Base-by-base conservation (phyloP, 2,329 filamentous ascomycete genomes). In the Fusarium longipes region DNA sequence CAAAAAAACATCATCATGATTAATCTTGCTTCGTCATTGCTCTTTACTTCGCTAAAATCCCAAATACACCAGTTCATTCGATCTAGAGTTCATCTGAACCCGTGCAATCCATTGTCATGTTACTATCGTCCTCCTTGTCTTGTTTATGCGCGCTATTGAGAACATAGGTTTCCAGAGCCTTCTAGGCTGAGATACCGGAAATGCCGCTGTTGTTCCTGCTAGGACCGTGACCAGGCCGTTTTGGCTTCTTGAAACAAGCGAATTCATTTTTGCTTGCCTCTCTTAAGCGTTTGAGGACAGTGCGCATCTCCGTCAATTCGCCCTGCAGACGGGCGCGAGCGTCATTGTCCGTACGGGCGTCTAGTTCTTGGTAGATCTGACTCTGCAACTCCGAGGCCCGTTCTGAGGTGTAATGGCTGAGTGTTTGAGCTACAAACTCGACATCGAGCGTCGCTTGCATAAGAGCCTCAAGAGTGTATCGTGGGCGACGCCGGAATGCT, bases 391-490 rank as follows among this genome's bases (percentile, higher is more conserved):
- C 89, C 9, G 89, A 89, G 5, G 93, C 93, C 49, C 88, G 86
- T 57, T 97, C 91, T 0, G 93, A 96, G 0, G 93, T 96, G 78
- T 96, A 99, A 70, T 94, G 90, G 63, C 88, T 92, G 32, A 99
- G 85, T 7, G 95, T 97, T 81, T 99, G 96, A 1, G 94, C 93
- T 57, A 98, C 90, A 75, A 99, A 98, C 79, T 99, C 96, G 2
- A 97, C 94, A 75, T 99, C 96, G 2, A 99, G 87, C 0, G 96
- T 99, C 2, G 96, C 96, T 80, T 99, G 96, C 90, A 98, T 97
- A 49, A 99, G 86, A 8, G 92, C 90, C 7, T 91, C 84, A 1
- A 99, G 88, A 2, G 89, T 86, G 79, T 96, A 98, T 20, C 83
- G 83, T 6, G 83, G 78, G 8, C 90, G 88, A 33, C 77, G 86